phyloP scores from a whole-genome alignment of 495 filamentous ascomycete genomes.

The Podospora pseudocomata region DNA sequence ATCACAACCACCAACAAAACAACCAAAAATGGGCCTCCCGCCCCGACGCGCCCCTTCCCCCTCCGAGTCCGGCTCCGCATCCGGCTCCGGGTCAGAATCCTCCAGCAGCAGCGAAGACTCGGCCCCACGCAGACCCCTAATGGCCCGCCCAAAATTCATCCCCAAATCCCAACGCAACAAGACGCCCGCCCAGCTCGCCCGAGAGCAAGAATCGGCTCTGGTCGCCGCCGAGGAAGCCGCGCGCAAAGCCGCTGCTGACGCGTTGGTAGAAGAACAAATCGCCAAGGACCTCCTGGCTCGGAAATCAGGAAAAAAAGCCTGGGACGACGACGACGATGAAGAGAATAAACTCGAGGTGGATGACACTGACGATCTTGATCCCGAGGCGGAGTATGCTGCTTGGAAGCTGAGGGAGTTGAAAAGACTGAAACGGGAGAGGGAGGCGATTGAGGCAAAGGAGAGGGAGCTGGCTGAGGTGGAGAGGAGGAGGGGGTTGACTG shows the following conservation, averaged over 20 bases:
- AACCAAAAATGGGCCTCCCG: neutral
- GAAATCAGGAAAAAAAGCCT: slow-evolving; percentile 70
- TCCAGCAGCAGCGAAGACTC: slow-evolving; percentile 61
- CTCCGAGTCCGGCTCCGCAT: slow-evolving; percentile 54
- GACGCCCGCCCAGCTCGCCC: slow-evolving; percentile 24
- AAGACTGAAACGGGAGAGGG: slow-evolving; percentile 79
- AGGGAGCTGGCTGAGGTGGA: slow-evolving; percentile 87
- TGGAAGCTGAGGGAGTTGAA: slow-evolving; percentile 93
- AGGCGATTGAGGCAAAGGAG: slow-evolving; percentile 78
- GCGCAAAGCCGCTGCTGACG: slow-evolving; percentile 63
- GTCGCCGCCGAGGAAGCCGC: slow-evolving; percentile 35
- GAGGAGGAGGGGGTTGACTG: slow-evolving; percentile 77
- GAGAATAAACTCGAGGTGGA: slow-evolving; percentile 64
- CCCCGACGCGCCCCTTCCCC: slow-evolving; percentile 52
- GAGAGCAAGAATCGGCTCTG: slow-evolving; percentile 41
- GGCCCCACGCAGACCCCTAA: slow-evolving; percentile 61
- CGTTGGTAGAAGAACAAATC: slow-evolving; percentile 82
- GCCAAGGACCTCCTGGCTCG: slow-evolving; percentile 72
- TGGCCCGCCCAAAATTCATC: slow-evolving; percentile 88
- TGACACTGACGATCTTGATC: slow-evolving; percentile 80
- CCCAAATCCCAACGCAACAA: slow-evolving; percentile 69
- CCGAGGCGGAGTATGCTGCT: slow-evolving; percentile 81
- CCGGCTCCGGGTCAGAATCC: slow-evolving; percentile 43
- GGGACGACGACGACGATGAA: slow-evolving; percentile 79
- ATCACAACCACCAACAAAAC: neutral